These are phyloP conservation scores for Ophiostoma sp. DNA, from an alignment of 2,329 filamentous ascomycete genomes.

Conservation along the genomic window DNA sequence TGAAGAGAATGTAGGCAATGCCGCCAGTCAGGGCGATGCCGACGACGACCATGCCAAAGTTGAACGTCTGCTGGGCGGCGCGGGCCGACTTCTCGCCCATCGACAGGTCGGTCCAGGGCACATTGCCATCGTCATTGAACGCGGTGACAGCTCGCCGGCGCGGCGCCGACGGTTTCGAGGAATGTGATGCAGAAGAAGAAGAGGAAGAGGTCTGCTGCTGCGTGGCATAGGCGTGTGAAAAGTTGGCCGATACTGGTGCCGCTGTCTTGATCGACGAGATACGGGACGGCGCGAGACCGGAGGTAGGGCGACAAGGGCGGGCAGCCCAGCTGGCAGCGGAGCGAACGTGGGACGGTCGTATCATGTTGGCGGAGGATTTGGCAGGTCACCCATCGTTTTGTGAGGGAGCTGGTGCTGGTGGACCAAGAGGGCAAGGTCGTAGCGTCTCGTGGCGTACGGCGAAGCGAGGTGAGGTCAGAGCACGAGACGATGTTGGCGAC, in stretches of 20 bases:
- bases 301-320: conserved; percentile 2
- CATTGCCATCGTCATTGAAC: conserved; percentile 76
- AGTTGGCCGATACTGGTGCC: conserved; percentile 33
- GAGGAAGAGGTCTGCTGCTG: conserved; percentile 42
- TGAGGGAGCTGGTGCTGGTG: neutral
- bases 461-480: neutral
- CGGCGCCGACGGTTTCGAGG: conserved; percentile 35
- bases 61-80: conserved; percentile 85
- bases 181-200: conserved; percentile 20
- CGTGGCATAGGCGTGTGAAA: conserved; percentile 39
- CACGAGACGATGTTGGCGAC: neutral
- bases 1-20: conserved; percentile 73
- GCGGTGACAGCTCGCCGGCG: conserved; percentile 69
- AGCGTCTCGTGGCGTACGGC: neutral
- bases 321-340: conserved; percentile 13
- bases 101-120: conserved; percentile 75
- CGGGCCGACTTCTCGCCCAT: conserved; percentile 71
- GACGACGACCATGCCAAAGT: conserved; percentile 69
- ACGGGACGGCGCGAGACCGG: neutral
- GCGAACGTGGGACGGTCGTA: conserved; percentile 15
- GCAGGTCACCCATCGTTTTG: conserved; percentile 14
- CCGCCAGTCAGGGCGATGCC: conserved; percentile 71
- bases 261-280: conserved; percentile 31
- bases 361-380: conserved; percentile 20
- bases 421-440: neutral